Evolutionary conservation across 2,329 filamentous ascomycete genomes (phyloP).

Genomic region (Colletotrichum sp.): DNA sequence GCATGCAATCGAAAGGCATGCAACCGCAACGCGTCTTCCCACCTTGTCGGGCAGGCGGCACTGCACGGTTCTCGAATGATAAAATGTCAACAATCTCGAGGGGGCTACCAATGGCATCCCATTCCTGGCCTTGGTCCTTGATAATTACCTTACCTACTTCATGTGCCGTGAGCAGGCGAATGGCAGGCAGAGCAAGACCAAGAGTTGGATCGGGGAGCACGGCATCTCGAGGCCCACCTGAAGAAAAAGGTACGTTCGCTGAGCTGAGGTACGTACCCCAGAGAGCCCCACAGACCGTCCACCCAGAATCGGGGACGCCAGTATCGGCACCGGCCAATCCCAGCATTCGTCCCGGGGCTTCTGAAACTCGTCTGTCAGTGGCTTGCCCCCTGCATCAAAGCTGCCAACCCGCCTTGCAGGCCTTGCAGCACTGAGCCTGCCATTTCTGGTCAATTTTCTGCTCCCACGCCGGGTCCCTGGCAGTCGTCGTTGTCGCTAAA

Average conservation of each 20-base stretch:
- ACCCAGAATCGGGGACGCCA: slow-evolving; percentile 11
- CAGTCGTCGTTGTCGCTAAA: not conserved
- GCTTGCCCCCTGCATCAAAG: slow-evolving; percentile 21
- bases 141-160: not conserved
- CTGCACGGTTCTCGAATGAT: not conserved
- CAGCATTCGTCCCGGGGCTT: slow-evolving; percentile 9
- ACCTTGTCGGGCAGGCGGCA: slow-evolving; percentile 3
- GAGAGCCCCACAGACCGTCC: not conserved
- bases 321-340: slow-evolving; percentile 10
- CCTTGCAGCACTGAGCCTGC: slow-evolving; percentile 1
- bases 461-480: not conserved
- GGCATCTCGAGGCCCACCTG: slow-evolving; percentile 5
- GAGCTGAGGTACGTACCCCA: slow-evolving; percentile 4
- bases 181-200: not conserved
- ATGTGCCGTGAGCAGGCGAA: not conserved
- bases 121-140: not conserved
- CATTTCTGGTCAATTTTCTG: slow-evolving; percentile 2
- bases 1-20: not conserved
- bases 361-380: slow-evolving; percentile 19
- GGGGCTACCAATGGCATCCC: not conserved
- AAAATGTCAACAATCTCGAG: not conserved
- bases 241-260: not conserved
- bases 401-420: not conserved
- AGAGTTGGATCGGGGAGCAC: slow-evolving; percentile 8
- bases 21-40: slow-evolving; percentile 7